Evolutionary conservation across 1,139 yeast species (phyloP).

Genomic region (Lodderomyces jiufengensis): DNA sequence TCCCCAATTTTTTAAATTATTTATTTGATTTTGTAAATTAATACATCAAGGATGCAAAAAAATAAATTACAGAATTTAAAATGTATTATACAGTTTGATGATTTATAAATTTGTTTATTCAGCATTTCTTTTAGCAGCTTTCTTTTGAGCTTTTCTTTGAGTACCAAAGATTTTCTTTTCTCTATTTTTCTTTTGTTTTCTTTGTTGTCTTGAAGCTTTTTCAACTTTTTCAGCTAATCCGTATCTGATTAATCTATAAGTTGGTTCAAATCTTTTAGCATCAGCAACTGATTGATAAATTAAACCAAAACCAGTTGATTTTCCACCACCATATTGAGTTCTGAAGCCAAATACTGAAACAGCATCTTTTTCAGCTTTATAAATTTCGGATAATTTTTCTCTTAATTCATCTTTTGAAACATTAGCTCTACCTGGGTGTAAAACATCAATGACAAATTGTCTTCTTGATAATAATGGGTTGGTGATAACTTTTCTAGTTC

Average conservation of each 20-base stretch:
- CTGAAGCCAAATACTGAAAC: constrained; percentile 99
- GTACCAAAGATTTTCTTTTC: constrained; percentile 99
- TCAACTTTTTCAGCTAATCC: constrained; percentile 96
- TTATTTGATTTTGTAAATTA: constrained; percentile 1
- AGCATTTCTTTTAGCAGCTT: constrained; percentile 70
- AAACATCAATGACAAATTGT: constrained; percentile 99
- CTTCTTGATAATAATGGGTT: constrained; percentile 99
- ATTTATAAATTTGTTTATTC: constrained; percentile 27
- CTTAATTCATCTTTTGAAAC: constrained; percentile 99
- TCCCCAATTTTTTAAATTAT: neutral
- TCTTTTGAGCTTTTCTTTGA: constrained; percentile 91
- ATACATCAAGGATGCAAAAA: constrained; percentile 2
- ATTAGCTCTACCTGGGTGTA: constrained; percentile 99
- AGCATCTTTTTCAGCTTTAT: constrained; percentile 98
- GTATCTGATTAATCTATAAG: constrained; percentile 99
- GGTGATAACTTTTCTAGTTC: constrained; percentile 99
- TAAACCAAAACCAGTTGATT: constrained; percentile 98
- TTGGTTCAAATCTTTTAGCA: constrained; percentile 98
- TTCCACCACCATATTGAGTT: constrained; percentile 99
- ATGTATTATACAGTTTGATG: neutral
- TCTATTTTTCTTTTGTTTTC: constrained; percentile 99
- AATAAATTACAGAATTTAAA: neutral
- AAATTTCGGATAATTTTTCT: constrained; percentile 91
- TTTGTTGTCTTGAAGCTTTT: constrained; percentile 99
- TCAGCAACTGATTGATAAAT: constrained; percentile 98